phyloP scores from a whole-genome alignment of 2,329 filamentous ascomycete species.

The Knoxdaviesia capensis region DNA sequence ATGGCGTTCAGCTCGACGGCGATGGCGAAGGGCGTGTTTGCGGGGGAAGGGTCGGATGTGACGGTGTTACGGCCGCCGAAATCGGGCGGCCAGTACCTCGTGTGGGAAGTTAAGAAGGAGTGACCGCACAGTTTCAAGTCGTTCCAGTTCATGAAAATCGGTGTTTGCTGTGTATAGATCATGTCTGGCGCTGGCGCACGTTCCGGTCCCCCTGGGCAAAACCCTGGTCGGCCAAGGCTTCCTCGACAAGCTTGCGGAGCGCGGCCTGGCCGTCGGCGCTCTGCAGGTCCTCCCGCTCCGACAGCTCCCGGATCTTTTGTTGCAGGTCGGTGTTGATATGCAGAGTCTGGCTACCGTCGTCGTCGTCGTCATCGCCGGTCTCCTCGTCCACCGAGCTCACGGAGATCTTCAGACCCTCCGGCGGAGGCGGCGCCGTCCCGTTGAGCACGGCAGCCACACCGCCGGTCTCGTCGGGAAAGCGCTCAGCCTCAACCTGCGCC shows the following conservation, averaged over 20 bases:
- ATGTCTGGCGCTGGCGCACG: constrained; percentile 41
- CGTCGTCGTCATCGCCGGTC: constrained; percentile 25
- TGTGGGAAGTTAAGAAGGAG: constrained; percentile 37
- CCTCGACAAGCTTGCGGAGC: constrained; percentile 58
- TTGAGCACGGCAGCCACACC: constrained; percentile 8
- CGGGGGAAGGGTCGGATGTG: constrained; percentile 24
- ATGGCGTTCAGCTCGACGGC: constrained; percentile 31
- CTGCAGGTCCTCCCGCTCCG: constrained; percentile 65
- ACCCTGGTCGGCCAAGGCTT: constrained; percentile 52
- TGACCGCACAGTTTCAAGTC: constrained; percentile 7
- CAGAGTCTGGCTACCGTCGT: constrained; percentile 39
- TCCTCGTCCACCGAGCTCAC: constrained; percentile 54
- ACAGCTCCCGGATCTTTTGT: constrained; percentile 73
- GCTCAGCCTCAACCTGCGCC: constrained; percentile 13
- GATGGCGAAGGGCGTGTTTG: constrained; percentile 22
- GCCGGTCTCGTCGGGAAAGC: constrained; percentile 8
- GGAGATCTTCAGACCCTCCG: constrained; percentile 58
- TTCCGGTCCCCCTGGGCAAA: constrained; percentile 38
- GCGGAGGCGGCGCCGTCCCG: constrained; percentile 38
- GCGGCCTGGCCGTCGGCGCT: constrained; percentile 62
- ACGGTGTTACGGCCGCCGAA: constrained; percentile 31
- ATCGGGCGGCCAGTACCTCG: constrained; percentile 30
- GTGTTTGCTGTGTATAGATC: constrained; percentile 11
- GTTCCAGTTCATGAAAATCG: no score
- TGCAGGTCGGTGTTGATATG: constrained; percentile 28